Conservation (phyloP, 805 yeast genomes). For the Kodamaea kakaduensis region DNA sequence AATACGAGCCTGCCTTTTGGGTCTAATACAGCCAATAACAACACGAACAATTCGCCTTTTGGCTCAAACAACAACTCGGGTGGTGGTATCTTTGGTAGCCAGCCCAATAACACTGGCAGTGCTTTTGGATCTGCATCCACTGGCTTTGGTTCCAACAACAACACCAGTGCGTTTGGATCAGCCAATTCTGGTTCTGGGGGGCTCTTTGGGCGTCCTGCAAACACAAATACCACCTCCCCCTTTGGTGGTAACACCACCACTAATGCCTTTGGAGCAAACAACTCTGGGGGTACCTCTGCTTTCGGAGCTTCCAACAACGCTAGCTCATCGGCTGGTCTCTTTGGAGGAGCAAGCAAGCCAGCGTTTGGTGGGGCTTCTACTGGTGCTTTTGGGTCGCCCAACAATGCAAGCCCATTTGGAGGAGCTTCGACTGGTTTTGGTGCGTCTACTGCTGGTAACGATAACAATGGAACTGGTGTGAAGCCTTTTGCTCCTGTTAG, state of each 20-base stretch:
- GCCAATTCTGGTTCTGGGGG: slow-evolving; percentile 8
- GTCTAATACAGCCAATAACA: slow-evolving; percentile 3
- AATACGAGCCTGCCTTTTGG: slow-evolving; percentile 2
- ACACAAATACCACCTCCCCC: slow-evolving; percentile 19
- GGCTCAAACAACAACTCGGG: slow-evolving; percentile 23
- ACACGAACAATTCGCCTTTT: slow-evolving; percentile 21
- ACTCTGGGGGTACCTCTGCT: slow-evolving; percentile 11
- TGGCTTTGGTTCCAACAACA: slow-evolving; percentile 11
- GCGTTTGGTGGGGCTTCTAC: slow-evolving; percentile 16
- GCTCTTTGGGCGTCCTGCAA: slow-evolving; percentile 10
- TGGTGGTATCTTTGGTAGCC: slow-evolving; percentile 14
- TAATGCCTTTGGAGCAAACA: slow-evolving; percentile 34
- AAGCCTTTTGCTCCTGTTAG: slow-evolving; percentile 65
- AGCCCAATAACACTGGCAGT: slow-evolving; percentile 17
- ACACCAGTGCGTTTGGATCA: slow-evolving; percentile 8
- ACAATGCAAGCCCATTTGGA: slow-evolving; percentile 14
- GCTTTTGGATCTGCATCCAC: slow-evolving; percentile 21
- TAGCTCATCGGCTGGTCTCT: slow-evolving; percentile 16
- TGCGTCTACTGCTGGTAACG: slow-evolving; percentile 24
- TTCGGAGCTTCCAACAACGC: slow-evolving; percentile 11
- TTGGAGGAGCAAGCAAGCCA: slow-evolving; percentile 21
- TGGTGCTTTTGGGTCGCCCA: slow-evolving; percentile 13
- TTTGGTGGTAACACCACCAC: slow-evolving; percentile 24
- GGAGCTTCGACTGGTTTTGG: slow-evolving; percentile 15
- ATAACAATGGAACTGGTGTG: slow-evolving; percentile 63